phyloP scores from a whole-genome alignment of 805 yeast genomes.

The Phaffomyces antillensis region DNA sequence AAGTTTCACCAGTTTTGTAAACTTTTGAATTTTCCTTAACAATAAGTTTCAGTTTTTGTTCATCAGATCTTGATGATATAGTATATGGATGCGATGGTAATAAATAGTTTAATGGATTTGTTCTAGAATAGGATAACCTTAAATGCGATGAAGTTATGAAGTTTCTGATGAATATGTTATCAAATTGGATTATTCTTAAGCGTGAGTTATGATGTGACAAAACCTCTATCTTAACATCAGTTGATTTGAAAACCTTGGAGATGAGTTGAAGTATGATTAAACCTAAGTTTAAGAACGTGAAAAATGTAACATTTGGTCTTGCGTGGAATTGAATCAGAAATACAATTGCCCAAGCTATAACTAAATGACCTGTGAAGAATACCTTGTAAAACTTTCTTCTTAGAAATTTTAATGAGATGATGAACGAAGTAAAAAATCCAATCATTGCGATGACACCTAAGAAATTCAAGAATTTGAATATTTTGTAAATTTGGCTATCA shows the following conservation, averaged over 20 bases:
- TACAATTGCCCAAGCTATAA: conserved; percentile 40
- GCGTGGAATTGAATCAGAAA: conserved; percentile 52
- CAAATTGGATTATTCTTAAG: conserved; percentile 20
- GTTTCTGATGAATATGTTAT: conserved; percentile 17
- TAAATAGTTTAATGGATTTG: conserved; percentile 37
- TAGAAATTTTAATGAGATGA: conserved; percentile 41
- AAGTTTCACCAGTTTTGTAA: conserved; percentile 25
- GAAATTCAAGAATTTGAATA: conserved; percentile 35
- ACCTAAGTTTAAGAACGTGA: conserved; percentile 22
- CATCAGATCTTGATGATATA: conserved; percentile 39
- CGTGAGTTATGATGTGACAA: conserved; percentile 15
- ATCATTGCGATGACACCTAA: conserved; percentile 43
- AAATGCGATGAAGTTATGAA: conserved; percentile 52
- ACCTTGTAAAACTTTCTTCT: conserved; percentile 42
- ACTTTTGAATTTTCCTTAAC: conserved; percentile 33
- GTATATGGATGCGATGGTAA: conserved; percentile 67
- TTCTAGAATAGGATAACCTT: conserved; percentile 35
- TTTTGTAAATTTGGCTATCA: conserved; percentile 23
- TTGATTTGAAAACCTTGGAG: conserved; percentile 24
- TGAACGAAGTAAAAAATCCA: conserved; percentile 29
- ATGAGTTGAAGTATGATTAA: conserved; percentile 32
- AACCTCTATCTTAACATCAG: conserved; percentile 11
- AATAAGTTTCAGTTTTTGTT: conserved; percentile 35
- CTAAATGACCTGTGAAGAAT: conserved; percentile 53
- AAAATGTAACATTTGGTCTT: conserved; percentile 53